phyloP scores from a whole-genome alignment of 306 rosid species.

The Cicer pinnatifidum region DNA sequence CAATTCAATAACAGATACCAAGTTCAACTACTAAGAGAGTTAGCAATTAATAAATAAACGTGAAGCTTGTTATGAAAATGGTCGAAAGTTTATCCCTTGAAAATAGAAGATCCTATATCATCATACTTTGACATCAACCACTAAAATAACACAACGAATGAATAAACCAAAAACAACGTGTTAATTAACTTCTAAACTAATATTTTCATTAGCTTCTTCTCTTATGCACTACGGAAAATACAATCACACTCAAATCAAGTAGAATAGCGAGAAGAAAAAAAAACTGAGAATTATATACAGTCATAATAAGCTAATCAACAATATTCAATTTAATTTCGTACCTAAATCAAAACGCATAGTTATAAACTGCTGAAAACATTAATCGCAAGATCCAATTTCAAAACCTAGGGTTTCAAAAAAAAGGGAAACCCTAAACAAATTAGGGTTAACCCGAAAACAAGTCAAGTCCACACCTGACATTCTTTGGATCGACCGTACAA shows the following conservation, averaged over 20 bases:
- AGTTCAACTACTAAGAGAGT: background rate
- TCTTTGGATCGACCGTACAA: conserved; percentile 51
- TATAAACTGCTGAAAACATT: conserved; percentile 6
- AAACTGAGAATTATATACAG: conserved; percentile 42
- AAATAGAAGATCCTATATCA: conserved; percentile 2
- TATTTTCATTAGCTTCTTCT: background rate
- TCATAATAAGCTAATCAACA: conserved; percentile 31
- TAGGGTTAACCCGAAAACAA: conserved; percentile 4
- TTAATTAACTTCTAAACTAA: background rate
- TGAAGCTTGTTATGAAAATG: background rate
- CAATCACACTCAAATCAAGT: conserved; percentile 4
- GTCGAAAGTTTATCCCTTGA: background rate
- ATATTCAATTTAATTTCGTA: conserved; percentile 29
- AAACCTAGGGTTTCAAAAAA: conserved; percentile 45
- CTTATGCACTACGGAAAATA: conserved; percentile 2
- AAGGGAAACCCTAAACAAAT: background rate
- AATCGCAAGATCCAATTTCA: background rate
- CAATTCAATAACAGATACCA: background rate
- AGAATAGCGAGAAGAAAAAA: conserved; percentile 2
- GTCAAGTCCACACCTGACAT: conserved; percentile 73
- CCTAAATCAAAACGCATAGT: conserved; percentile 17
- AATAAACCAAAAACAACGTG: conserved; percentile 3
- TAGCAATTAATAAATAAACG: background rate
- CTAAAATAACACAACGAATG: background rate
- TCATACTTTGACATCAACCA: background rate